Base-by-base conservation (phyloP, 2,329 filamentous ascomycete genomes). In the Metarhizium guizhouense region DNA sequence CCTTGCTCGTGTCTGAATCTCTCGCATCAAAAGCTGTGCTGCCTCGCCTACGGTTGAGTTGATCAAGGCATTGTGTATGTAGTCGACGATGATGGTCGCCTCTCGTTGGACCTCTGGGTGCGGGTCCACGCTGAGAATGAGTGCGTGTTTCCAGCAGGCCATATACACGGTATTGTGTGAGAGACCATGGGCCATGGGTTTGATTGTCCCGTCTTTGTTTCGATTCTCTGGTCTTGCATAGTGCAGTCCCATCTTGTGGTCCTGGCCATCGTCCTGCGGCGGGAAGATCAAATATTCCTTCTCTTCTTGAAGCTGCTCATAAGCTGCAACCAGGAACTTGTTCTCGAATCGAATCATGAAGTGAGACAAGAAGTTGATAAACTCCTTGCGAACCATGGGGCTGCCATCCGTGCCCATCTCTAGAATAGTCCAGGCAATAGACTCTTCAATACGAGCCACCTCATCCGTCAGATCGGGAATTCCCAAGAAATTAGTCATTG, bases 361-460 rank as follows among this genome's bases (percentile, higher is more conserved):
- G 32, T 88, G 87, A 0, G 94, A 97, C 62, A 96, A 85, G 76
- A 97, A 97, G 13, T 96, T 88, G 3, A 96, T 76, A 42, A 97
- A 79, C 71, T 99, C 94, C 67, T 92, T 95, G 50, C 94, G 86
- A 32, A 99, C 94, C 76, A 97, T 85, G 30, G 91, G 90, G 65
- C 91, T 96, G 38, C 93, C 94, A 70, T 99, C 94, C 56, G 90
- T 90, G 25, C 90, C 87, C 87, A 97, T 93, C 58, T 94, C 85
- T 47, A 97, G 79, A 47, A 97, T 82, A 13, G 90, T 90, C 75
- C 90, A 88, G 3, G 94, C 91, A 62, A 99, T 85, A 0, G 86
- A 87, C 70, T 96, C 92, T 69, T 99, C 94, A 56, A 94, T 90
- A 58, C 90, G 85, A 8, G 88, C 90, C 50, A 96, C 89, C 69